A percentile compares a stretch with the other conserved stretches of the same genome.
phyloP scores from a whole-genome alignment of 1,139 yeast species.

The Suhomyces chickasaworum region DNA sequence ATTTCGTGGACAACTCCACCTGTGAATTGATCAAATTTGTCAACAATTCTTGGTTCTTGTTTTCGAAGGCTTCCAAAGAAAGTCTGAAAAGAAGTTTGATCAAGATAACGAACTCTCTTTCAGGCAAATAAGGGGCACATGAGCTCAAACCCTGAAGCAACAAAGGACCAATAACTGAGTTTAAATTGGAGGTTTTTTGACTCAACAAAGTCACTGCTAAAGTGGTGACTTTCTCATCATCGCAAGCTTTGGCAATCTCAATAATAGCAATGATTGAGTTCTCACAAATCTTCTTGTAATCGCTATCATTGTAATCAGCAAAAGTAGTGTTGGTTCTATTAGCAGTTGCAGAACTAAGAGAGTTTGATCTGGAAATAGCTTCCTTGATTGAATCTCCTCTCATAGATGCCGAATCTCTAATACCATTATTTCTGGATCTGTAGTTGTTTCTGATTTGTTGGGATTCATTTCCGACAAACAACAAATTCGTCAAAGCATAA shows the following conservation, averaged over 20 bases:
- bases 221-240: constrained; percentile 76
- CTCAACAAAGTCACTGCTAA: constrained; percentile 80
- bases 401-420: constrained; percentile 20
- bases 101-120: constrained; percentile 58
- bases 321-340: constrained; percentile 10
- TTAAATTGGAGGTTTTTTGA: constrained; percentile 56
- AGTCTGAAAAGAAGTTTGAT: constrained; percentile 49
- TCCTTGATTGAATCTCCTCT: constrained; percentile 14
- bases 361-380: constrained; percentile 22
- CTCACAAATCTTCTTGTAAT: constrained; percentile 43
- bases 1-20: constrained; percentile 51
- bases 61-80: constrained; percentile 37
- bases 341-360: constrained; percentile 19
- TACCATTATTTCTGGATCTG: constrained; percentile 26
- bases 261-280: constrained; percentile 75
- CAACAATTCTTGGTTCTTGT: constrained; percentile 35
- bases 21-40: constrained; percentile 50
- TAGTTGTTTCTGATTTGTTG: constrained; percentile 15
- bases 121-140: constrained; percentile 60
- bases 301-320: constrained; percentile 32
- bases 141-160: constrained; percentile 59
- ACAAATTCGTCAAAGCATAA: constrained; percentile 76
- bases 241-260: constrained; percentile 67
- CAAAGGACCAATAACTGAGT: constrained; percentile 36
- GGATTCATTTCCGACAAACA: constrained; percentile 55